Evolutionary conservation across 1,284 basidiomycete species (phyloP).

Genomic region (Sparassis latifolia): DNA sequence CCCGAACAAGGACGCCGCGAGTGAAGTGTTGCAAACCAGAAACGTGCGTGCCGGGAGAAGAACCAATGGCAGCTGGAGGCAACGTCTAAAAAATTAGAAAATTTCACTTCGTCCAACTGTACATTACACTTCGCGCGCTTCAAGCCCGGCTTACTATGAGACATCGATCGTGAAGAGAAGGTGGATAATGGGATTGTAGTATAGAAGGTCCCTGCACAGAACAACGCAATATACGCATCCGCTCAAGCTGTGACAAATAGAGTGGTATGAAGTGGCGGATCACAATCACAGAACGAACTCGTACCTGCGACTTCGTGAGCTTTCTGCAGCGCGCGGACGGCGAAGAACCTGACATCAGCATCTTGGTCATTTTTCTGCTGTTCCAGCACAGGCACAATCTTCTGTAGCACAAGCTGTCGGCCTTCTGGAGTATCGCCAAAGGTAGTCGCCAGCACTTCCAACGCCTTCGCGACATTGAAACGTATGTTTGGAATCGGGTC

Average conservation of each 20-base stretch:
- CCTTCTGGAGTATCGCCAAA: conserved; percentile 69
- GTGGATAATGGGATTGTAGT: not conserved
- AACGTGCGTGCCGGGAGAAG: too few relatives aligned
- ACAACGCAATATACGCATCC: too few relatives aligned
- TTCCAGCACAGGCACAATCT: conserved; percentile 80
- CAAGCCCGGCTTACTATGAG: not conserved
- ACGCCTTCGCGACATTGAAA: conserved; percentile 95
- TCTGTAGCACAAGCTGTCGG: conserved; percentile 64
- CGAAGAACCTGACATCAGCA: conserved; percentile 92
- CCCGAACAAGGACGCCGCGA: too few relatives aligned
- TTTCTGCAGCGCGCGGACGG: conserved; percentile 65
- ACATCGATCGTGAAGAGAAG: not conserved
- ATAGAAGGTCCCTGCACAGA: too few relatives aligned
- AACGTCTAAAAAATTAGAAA: not conserved
- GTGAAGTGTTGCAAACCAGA: too few relatives aligned
- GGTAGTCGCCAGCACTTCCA: conserved; percentile 80
- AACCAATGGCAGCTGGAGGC: too few relatives aligned
- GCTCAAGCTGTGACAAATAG: too few relatives aligned
- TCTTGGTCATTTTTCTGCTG: conserved; percentile 88
- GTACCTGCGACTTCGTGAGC: conserved; percentile 12
- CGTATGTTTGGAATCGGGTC: conserved; percentile 99
- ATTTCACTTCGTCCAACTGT: not conserved
- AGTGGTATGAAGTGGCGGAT: too few relatives aligned
- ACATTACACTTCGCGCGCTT: not conserved
- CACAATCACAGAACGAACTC: too few relatives aligned